A percentile compares a stretch with the other conserved stretches of the same genome.
Conservation (phyloP, 257 asterid species). For the Nyctanthes arbortristis region DNA sequence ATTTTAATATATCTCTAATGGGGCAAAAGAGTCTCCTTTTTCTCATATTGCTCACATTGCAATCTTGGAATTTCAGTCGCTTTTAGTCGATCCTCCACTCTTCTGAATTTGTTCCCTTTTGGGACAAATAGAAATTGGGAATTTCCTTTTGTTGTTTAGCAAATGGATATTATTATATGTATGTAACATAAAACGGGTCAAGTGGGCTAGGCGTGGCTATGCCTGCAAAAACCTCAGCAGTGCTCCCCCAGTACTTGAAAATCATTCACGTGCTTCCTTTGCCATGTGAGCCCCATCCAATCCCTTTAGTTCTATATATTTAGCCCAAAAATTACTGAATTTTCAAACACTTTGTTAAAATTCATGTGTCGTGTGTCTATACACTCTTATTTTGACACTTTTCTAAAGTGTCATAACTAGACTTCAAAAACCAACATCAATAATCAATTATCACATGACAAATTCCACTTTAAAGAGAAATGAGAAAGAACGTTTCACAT, state of each 20-base stretch:
- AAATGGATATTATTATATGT: constrained; percentile 2
- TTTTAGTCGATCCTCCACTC: background rate
- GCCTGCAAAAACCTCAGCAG: background rate
- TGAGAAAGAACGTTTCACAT: too few relatives aligned
- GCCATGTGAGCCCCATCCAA: constrained; percentile 8
- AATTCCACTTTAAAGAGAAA: too few relatives aligned
- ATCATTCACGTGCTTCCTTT: constrained; percentile 17
- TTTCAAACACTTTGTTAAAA: too few relatives aligned
- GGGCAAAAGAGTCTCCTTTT: constrained; percentile 16
- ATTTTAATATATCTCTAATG: too few relatives aligned
- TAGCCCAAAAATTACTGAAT: too few relatives aligned
- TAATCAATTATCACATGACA: too few relatives aligned
- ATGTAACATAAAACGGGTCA: background rate
- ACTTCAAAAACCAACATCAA: too few relatives aligned
- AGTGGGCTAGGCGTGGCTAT: constrained; percentile 18
- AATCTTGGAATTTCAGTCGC: constrained; percentile 10
- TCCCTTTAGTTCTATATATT: background rate
- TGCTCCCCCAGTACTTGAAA: background rate
- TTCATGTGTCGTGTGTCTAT: too few relatives aligned
- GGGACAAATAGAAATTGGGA: constrained; percentile 1
- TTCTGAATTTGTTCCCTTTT: constrained; percentile 11
- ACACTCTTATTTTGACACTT: too few relatives aligned
- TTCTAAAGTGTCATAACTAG: too few relatives aligned
- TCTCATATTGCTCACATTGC: constrained; percentile 4
- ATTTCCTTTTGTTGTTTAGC: constrained; percentile 20